These are phyloP conservation scores for Claviceps paspali DNA, from an alignment of 2,329 filamentous ascomycete species.

Conservation along the genomic window DNA sequence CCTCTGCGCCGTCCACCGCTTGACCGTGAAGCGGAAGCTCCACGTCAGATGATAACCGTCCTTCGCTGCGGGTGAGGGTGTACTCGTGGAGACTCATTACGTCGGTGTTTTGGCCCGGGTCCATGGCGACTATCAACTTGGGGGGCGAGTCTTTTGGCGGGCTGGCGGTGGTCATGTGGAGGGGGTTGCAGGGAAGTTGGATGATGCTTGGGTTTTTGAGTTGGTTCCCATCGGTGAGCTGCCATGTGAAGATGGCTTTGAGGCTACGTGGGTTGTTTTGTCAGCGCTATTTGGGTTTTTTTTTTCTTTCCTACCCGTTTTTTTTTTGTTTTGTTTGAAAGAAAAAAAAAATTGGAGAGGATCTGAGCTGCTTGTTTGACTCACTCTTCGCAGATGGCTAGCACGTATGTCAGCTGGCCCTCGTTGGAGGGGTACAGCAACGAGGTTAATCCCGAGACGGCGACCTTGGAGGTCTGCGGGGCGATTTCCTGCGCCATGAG, in stretches of 20 bases:
- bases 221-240: constrained; percentile 29
- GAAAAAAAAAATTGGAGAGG: not conserved
- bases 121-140: constrained; percentile 24
- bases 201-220: constrained; percentile 34
- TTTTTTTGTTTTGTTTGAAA: too few species aligned
- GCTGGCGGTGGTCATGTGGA: constrained; percentile 31
- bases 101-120: constrained; percentile 16
- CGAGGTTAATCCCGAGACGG: constrained; percentile 29
- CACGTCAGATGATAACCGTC: constrained; percentile 16
- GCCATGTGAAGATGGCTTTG: constrained; percentile 51
- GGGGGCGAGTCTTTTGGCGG: constrained; percentile 10
- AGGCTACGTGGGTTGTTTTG: constrained; percentile 25
- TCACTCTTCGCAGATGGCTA: constrained; percentile 45
- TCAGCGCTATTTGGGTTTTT: too few species aligned
- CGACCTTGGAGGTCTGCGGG: constrained; percentile 25
- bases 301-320: too few species aligned
- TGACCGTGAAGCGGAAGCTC: constrained; percentile 11
- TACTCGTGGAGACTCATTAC: constrained; percentile 18
- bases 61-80: constrained; percentile 17
- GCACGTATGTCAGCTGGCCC: constrained; percentile 21
- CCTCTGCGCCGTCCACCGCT: constrained; percentile 16
- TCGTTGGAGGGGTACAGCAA: constrained; percentile 16
- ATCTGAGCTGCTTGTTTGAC: too few species aligned
- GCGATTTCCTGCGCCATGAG: constrained; percentile 22
- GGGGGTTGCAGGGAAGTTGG: constrained; percentile 46